Percentiles rank a stretch among this genome's conserved stretches.
Conservation (phyloP, 2,329 filamentous ascomycete genomes). For the Phoma sp. region DNA sequence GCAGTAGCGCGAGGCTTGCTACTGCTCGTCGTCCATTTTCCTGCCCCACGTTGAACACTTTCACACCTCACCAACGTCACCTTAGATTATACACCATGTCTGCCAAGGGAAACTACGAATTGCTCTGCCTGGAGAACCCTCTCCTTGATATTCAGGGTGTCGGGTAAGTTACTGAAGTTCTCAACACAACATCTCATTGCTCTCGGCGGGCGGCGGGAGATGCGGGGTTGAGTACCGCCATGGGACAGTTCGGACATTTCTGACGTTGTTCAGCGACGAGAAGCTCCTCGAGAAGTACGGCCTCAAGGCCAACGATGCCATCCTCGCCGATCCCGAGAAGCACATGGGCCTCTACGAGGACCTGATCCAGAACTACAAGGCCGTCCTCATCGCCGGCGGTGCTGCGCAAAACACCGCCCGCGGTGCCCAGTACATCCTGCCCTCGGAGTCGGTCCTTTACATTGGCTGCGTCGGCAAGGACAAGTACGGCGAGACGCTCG, state of each 20-base stretch:
- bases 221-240: slow-evolving; percentile 19
- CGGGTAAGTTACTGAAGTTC: slow-evolving; percentile 56
- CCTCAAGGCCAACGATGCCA: slow-evolving; percentile 95
- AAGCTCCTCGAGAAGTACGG: slow-evolving; percentile 89
- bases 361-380: slow-evolving; percentile 87
- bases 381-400: slow-evolving; percentile 93
- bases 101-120: slow-evolving; percentile 77
- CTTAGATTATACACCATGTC: slow-evolving; percentile 65
- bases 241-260: slow-evolving; percentile 24
- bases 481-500: slow-evolving; percentile 90
- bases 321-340: slow-evolving; percentile 85
- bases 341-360: slow-evolving; percentile 92
- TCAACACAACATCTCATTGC: not conserved
- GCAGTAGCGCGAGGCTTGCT: slow-evolving; percentile 23
- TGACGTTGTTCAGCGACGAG: slow-evolving; percentile 67
- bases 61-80: slow-evolving; percentile 25
- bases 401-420: slow-evolving; percentile 97
- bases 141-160: slow-evolving; percentile 94
- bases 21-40: slow-evolving; percentile 26
- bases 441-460: slow-evolving; percentile 87
- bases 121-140: slow-evolving; percentile 96
- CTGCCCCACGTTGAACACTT: slow-evolving; percentile 26
- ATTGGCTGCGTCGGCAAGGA: slow-evolving; percentile 93
- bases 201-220: not conserved
- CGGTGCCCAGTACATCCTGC: slow-evolving; percentile 93